Percentiles rank a stretch among this genome's conserved stretches.
Conservation (phyloP, 768 basidiomycete species). For the Suillus tomentosus region DNA sequence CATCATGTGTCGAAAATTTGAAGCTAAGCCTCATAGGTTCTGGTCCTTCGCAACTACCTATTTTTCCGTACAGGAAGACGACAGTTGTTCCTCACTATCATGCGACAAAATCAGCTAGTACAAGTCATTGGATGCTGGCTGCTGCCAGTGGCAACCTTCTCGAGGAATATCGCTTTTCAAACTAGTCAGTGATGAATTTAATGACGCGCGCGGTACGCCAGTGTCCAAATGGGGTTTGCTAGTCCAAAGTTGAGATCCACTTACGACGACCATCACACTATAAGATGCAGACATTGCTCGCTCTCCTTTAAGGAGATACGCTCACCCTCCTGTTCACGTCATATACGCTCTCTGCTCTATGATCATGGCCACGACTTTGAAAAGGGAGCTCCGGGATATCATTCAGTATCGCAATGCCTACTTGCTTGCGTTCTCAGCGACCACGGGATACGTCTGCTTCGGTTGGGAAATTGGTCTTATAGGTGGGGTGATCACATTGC, state of each 20-base stretch:
- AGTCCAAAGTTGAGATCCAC: background rate
- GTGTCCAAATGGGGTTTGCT: conserved; percentile 2
- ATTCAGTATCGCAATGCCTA: conserved; percentile 37
- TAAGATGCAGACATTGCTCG: background rate
- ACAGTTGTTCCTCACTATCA: background rate
- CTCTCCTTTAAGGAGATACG: background rate
- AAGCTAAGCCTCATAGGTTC: conserved; percentile 2
- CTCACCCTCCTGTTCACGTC: background rate
- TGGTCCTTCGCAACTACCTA: background rate
- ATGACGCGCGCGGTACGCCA: background rate
- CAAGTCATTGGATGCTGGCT: background rate
- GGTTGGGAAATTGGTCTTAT: conserved; percentile 42
- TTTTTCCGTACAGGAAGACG: background rate
- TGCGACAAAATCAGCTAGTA: background rate
- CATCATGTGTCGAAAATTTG: too few relatives aligned
- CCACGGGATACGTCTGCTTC: conserved; percentile 37
- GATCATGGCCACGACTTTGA: conserved; percentile 23
- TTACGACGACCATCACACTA: background rate
- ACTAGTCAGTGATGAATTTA: background rate
- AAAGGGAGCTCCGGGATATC: conserved; percentile 23
- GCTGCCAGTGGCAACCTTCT: background rate
- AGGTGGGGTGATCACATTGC: conserved; percentile 37
- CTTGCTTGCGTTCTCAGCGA: conserved; percentile 35
- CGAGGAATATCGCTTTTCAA: background rate
- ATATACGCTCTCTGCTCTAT: background rate